phyloP scores from a whole-genome alignment of 2,329 filamentous ascomycete genomes.

The Penicillium occitanis region DNA sequence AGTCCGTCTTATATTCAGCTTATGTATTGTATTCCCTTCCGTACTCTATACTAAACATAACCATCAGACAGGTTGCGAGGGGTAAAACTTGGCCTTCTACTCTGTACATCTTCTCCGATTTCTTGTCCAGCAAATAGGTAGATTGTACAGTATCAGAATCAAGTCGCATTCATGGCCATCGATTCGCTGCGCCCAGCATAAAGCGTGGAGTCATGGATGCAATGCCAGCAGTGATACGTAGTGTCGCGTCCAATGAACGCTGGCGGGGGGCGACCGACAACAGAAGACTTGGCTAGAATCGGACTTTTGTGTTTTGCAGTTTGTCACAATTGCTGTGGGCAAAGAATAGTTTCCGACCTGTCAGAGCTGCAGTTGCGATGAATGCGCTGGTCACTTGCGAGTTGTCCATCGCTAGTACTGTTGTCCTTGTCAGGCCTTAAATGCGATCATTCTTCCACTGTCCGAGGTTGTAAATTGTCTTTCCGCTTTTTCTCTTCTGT shows the following conservation, averaged over 20 bases:
- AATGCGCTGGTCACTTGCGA: conserved; percentile 23
- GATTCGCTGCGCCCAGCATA: neutral
- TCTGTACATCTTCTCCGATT: neutral
- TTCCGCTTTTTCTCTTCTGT: neutral
- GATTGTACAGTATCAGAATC: neutral
- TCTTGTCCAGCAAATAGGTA: neutral
- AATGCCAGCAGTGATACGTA: conserved; percentile 11
- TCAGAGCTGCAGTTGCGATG: conserved; percentile 21
- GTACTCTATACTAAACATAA: too few species aligned
- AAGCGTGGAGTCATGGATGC: conserved; percentile 9
- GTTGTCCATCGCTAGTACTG: conserved; percentile 14
- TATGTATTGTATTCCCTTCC: neutral
- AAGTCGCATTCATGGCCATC: neutral
- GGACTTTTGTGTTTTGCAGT: neutral
- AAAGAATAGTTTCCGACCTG: conserved; percentile 5
- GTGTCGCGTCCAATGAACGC: conserved; percentile 4
- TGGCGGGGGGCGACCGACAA: neutral
- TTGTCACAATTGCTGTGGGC: conserved; percentile 6
- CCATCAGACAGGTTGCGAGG: too few species aligned
- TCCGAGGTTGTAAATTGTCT: neutral
- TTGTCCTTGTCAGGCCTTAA: conserved; percentile 11
- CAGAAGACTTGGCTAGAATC: conserved; percentile 1
- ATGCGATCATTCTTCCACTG: neutral
- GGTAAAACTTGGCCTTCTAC: neutral
- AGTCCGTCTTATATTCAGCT: neutral